A percentile compares a stretch with the other conserved stretches of the same genome.
Evolutionary conservation across 1,139 yeast genomes (phyloP).

Genomic region (Ogataea hybrid): DNA sequence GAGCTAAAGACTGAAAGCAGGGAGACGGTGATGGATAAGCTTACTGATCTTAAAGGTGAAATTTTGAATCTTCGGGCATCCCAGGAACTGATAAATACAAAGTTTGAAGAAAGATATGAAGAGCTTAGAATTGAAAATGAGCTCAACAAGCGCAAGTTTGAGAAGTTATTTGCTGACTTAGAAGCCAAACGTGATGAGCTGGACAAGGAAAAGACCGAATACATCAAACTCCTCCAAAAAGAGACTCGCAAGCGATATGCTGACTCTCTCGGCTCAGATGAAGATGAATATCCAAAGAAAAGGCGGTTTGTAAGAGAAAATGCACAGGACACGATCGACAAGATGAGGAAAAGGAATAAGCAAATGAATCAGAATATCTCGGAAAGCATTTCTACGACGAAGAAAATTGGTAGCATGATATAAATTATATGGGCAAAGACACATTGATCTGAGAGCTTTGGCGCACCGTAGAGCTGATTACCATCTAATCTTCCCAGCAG

Average conservation of each 20-base stretch:
- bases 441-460: not conserved
- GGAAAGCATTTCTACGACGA: slow-evolving; percentile 13
- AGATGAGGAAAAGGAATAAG: slow-evolving; percentile 13
- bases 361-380: slow-evolving; percentile 13
- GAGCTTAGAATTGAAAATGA: slow-evolving; percentile 27
- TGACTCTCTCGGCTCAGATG: slow-evolving; percentile 4
- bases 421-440: not conserved
- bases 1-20: slow-evolving; percentile 17
- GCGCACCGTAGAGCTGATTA: not conserved
- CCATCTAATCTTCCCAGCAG: slow-evolving; percentile 58
- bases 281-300: slow-evolving; percentile 4
- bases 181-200: slow-evolving; percentile 25
- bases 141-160: slow-evolving; percentile 24
- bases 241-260: slow-evolving; percentile 15
- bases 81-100: slow-evolving; percentile 27
- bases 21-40: slow-evolving; percentile 19
- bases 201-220: slow-evolving; percentile 21
- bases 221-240: slow-evolving; percentile 16
- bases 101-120: slow-evolving; percentile 28
- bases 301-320: not conserved
- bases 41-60: slow-evolving; percentile 23
- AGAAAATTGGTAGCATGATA: slow-evolving; percentile 11
- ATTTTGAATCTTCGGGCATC: slow-evolving; percentile 22
- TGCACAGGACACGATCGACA: slow-evolving; percentile 10
- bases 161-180: slow-evolving; percentile 22